A percentile compares a stretch with the other conserved stretches of the same genome.
phyloP scores from a whole-genome alignment of 768 basidiomycete species.

The Mycena olivaceomarginata region DNA sequence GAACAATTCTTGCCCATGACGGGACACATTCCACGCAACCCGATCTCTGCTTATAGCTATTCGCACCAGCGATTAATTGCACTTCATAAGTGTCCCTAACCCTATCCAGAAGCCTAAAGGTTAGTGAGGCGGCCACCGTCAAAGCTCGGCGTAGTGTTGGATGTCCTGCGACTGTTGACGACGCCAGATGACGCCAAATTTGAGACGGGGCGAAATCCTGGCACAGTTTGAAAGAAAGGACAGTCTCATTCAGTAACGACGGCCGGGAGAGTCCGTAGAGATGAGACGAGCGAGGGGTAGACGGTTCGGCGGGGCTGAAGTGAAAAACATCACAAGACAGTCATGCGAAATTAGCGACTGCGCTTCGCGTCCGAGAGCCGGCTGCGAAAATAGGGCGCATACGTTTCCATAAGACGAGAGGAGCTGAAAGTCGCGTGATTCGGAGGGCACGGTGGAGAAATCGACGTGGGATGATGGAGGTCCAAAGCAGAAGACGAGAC shows the following conservation, averaged over 20 bases:
- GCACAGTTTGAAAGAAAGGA: slow-evolving; percentile 8
- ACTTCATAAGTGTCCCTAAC: slow-evolving; percentile 7
- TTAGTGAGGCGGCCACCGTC: slow-evolving; percentile 8
- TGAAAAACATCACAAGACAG: slow-evolving; percentile 10
- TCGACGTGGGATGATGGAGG: background rate
- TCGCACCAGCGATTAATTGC: slow-evolving; percentile 6
- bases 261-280: background rate
- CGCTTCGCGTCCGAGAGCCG: slow-evolving; percentile 1
- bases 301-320: slow-evolving; percentile 9
- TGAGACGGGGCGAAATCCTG: slow-evolving; percentile 16
- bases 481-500: background rate
- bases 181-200: slow-evolving; percentile 13
- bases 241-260: background rate
- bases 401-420: background rate
- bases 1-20: background rate
- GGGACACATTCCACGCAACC: background rate
- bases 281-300: slow-evolving; percentile 6
- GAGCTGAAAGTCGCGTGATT: background rate
- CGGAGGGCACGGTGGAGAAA: background rate
- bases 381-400: slow-evolving; percentile 3
- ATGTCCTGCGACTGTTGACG: slow-evolving; percentile 16
- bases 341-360: slow-evolving; percentile 1
- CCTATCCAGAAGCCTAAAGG: slow-evolving; percentile 4
- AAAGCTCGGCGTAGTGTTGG: slow-evolving; percentile 15
- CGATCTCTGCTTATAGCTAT: slow-evolving; percentile 15